Evolutionary conservation across 768 basidiomycete species (phyloP), one percentile per base, ranked within the genome.

Genomic region (Lentinula edodes): DNA sequence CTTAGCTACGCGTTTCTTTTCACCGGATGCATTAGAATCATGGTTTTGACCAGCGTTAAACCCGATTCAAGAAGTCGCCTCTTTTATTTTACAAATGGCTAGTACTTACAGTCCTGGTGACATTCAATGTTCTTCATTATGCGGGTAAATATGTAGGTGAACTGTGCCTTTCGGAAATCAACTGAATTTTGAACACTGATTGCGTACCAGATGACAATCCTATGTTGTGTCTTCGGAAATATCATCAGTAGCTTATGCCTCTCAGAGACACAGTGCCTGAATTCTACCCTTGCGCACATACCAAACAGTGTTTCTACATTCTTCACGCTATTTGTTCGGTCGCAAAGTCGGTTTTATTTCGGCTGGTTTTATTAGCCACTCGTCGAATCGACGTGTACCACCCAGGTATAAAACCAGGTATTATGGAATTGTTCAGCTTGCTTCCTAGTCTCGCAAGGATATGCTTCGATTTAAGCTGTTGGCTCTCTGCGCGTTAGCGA

Each of bases 401-500:
- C 20, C 18, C 46, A 7, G 7, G 3, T 48, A 48, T 48, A 48
- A 48, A 23, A 23, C 2, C 46, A 28, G 3, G 9, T 23, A 18
- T 48, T 20, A 48, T 48, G 18, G 46, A 12, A 12, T 4, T 8
- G 20, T 23, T 4, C 2, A 10, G 20, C n/a, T 10, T 7, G 55
- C 41, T 41, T 56, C 55, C 28, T 54, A 6, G 53, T 41, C 41
- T 39, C n/a, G 55, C 10, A 39, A 56, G 41, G 28, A 46, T 51
- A 59, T 32, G 43, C 51, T 8, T 36, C 32, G 13, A 16, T 28
- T 59, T 8, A 67, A 72, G 32, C 61, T 72, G 34, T 65, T 78
- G 39, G 66, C 71, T 36, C 68, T 70, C n/a, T 66, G 77, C 41
- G 36, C 28, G 0, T 41, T 38, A 35, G 69, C 72, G 41, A 63